Conservation (phyloP, 768 basidiomycete genomes). For the Lactarius tabidus region DNA sequence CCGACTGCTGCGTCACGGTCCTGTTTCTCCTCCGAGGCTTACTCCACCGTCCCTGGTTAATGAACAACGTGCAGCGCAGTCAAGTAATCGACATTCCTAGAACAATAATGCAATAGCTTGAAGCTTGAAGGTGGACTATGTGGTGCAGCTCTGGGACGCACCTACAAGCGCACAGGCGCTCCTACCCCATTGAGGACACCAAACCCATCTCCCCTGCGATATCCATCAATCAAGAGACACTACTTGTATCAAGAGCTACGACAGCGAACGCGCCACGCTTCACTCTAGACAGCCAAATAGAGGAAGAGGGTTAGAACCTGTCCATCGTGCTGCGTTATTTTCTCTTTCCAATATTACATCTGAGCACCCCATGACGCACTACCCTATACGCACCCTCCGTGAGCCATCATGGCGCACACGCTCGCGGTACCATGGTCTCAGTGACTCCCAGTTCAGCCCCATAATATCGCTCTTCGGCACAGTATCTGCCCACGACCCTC, state of each 20-base stretch:
- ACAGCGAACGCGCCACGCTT: conserved; percentile 44
- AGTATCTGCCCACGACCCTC: conserved; percentile 12
- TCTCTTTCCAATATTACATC: conserved; percentile 14
- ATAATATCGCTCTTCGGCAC: conserved; percentile 24
- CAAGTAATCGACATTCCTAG: too few species aligned
- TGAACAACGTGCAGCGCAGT: too few species aligned
- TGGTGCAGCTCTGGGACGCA: conserved; percentile 86
- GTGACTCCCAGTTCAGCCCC: conserved; percentile 17
- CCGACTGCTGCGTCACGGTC: too few species aligned
- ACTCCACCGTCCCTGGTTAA: too few species aligned
- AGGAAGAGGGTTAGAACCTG: conserved; percentile 83
- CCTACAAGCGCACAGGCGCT: conserved; percentile 75
- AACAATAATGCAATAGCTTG: too few species aligned
- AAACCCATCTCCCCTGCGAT: conserved; percentile 26
- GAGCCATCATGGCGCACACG: conserved; percentile 11
- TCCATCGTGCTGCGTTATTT: conserved; percentile 66
- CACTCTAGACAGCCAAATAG: conserved; percentile 76
- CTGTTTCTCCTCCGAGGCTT: too few species aligned
- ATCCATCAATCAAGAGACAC: conserved; percentile 38
- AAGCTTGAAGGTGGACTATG: too few species aligned
- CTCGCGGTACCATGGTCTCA: conserved; percentile 13
- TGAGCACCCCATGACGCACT: conserved; percentile 2
- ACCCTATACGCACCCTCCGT: conserved; percentile 15
- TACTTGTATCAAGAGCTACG: conserved; percentile 31
- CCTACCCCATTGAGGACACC: conserved; percentile 67